Evolutionary conservation across 352 stramenopile species (phyloP).

Genomic region (Globisporangium apiculatum): DNA sequence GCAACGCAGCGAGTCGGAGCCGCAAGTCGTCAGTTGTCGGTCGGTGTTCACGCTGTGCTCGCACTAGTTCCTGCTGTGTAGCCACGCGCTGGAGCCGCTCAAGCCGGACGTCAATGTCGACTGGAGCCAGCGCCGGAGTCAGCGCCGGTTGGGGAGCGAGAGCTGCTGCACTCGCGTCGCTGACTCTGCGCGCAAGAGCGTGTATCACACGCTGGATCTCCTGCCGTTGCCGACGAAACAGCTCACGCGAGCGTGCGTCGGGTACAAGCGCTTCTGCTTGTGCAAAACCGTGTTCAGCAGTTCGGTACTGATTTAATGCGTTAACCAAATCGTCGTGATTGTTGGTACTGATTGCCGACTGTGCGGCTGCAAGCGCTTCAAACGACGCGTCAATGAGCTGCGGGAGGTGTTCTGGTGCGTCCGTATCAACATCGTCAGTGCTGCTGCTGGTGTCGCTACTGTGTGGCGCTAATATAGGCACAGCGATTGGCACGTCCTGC

Average conservation of each 20-base stretch:
- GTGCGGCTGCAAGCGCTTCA: slow-evolving; percentile 24
- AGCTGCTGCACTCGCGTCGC: not conserved
- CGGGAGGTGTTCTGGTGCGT: not conserved
- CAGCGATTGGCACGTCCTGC: not conserved
- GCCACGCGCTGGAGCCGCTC: slow-evolving; percentile 36
- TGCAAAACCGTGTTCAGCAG: slow-evolving; percentile 27
- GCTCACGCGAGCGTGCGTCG: slow-evolving; percentile 29
- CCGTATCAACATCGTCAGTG: not conserved
- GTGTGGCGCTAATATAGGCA: not conserved
- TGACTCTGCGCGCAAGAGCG: slow-evolving; percentile 3
- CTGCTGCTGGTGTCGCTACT: not conserved
- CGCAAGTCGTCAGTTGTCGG: slow-evolving; percentile 18
- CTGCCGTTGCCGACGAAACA: slow-evolving; percentile 20
- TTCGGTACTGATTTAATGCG: slow-evolving; percentile 23
- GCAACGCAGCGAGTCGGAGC: slow-evolving; percentile 40
- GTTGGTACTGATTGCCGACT: slow-evolving; percentile 8
- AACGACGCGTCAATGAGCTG: slow-evolving; percentile 37
- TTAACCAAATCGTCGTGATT: too few relatives aligned
- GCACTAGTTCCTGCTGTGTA: slow-evolving; percentile 10
- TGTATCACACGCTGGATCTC: slow-evolving; percentile 30
- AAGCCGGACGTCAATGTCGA: slow-evolving; percentile 20
- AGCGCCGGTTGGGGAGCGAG: not conserved
- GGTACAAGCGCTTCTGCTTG: slow-evolving; percentile 22
- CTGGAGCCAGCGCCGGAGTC: slow-evolving; percentile 2
- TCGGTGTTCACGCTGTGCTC: slow-evolving; percentile 9